Evolutionary conservation across 257 asterid species (phyloP), one percentile per base, ranked within the genome.

Genomic region (Jaltomata sinuosa): DNA sequence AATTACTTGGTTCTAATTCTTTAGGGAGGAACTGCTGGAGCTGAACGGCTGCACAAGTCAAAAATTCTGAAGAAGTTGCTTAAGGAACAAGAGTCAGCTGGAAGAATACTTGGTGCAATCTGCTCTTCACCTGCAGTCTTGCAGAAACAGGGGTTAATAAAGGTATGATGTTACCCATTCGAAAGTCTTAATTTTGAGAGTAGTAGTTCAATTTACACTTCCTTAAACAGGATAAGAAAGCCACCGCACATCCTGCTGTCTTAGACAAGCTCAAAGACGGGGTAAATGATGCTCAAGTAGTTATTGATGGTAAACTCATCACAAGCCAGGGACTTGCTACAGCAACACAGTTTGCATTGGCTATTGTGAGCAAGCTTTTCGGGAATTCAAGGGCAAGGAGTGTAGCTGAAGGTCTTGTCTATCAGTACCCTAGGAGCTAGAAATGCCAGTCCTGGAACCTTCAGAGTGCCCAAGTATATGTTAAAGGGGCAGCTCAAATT

Each of bases 351-450:
- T 96, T 94, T 79, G 92, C 93, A 54, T 92, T 96, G 86, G 91
- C 93, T 80, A 88, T 94, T 62, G 98, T 96, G 16, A 86, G 91
- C 67, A 96, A 96, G 93, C 90, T 96, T 83, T 96, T 94, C 64
- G 97, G 99, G 85, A 87, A 87, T 65, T 90, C 95, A 22, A 92
- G 99, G 85, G 97, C 98, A 5, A 93, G 97, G 91, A 94, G 99
- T 71, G 98, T 96, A 84, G 99, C 99, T 0, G 98, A 93, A 85
- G 99, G 98, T 79, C 93, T 96, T 31, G 99, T 94, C 42, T 88
- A 90, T 27, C 90, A 96, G 89, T 93, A 95, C 85, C 91, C 94
- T 0, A 83, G 62, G 71, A 82, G 86, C 87, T 83, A 81, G 84
- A 57, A 74, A 52, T 61, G 5, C 49, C 83, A 32, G 68, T 47